A percentile compares a stretch with the other conserved stretches of the same genome.
Conservation (phyloP, 768 basidiomycete genomes). For the Scleroderma citrinum region DNA sequence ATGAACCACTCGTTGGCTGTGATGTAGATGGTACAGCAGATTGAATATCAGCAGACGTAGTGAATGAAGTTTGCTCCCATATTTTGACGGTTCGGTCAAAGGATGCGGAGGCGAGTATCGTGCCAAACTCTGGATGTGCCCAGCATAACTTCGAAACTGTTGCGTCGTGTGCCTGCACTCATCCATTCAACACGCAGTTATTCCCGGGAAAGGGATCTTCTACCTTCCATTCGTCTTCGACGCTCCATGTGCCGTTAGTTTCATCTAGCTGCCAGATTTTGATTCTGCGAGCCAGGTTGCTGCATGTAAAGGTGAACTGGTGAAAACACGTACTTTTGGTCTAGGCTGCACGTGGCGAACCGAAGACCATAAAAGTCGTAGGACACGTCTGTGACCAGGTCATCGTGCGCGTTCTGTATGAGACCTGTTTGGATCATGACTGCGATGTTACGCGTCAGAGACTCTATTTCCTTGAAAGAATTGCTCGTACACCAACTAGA, state of each 20-base stretch:
- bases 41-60: conserved; percentile 23
- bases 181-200: background rate
- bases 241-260: conserved; percentile 62
- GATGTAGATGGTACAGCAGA: conserved; percentile 17
- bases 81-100: conserved; percentile 92
- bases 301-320: conserved; percentile 1
- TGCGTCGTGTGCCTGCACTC: conserved; percentile 86
- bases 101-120: conserved; percentile 78
- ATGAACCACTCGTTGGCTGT: conserved; percentile 9
- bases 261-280: conserved; percentile 84
- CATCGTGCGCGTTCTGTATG: conserved; percentile 71
- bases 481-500: too few species aligned
- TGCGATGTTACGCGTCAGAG: background rate
- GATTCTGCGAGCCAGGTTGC: conserved; percentile 41
- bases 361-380: conserved; percentile 89
- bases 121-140: conserved; percentile 92
- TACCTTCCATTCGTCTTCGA: conserved; percentile 91
- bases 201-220: conserved; percentile 1
- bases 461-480: background rate
- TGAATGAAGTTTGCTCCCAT: conserved; percentile 64
- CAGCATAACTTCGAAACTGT: conserved; percentile 78
- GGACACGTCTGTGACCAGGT: conserved; percentile 78
- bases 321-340: conserved; percentile 53
- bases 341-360: conserved; percentile 76
- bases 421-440: conserved; percentile 75